Base-by-base conservation (phyloP, 2,329 filamentous ascomycete species). In the Colletotrichum zoysiae region DNA sequence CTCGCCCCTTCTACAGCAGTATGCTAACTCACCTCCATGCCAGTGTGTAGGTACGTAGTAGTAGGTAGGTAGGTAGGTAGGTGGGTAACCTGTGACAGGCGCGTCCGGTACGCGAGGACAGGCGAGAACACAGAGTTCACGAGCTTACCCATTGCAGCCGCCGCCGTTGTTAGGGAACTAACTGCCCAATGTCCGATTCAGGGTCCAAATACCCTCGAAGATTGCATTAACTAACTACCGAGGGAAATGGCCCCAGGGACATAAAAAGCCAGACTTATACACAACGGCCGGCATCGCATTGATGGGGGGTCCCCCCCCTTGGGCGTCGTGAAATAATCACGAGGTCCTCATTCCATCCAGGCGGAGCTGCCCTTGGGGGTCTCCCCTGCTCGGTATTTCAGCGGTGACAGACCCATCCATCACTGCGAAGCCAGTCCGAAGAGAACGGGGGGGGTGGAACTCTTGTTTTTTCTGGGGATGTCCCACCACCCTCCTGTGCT, bases 301-400 rank as follows among this genome's bases (percentile, higher is more conserved):
- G 48, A 35, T 18, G 26, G 38, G 38, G 38, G 11, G 12, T 38
- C 6, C 42, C 5, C 18, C 40, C 44, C 56, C 65, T 30, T 71
- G 65, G 48, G 35, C 51, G 58, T 63, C 42, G 51, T 58, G 16
- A 63, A 35, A 46, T 71, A 35, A 46, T 71, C 51, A 71, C 69
- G 65, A 18, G 65, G 65, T 18, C 44, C 44, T 48, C 23, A 44
- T 53, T 18, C 58, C 38, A 58, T 4, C 16, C 12, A 57, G 56
- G 38, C 56, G 35, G 38, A 68, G 51, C 64, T 46, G 51, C 30
- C 50, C 42, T 62, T 50, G n/a, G 59, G 65, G 65, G 44, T 35
- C 58, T 68, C 65, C 69, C 58, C 65, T 71, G 69, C 53, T 64
- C 20, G 33, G 12, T 11, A 42, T 53, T 4, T n/a, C 60, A 64